A percentile compares a stretch with the other conserved stretches of the same genome.
These are phyloP conservation scores for Fragaria nilgerrensis DNA, from an alignment of 306 rosid genomes.

Conservation along the genomic window DNA sequence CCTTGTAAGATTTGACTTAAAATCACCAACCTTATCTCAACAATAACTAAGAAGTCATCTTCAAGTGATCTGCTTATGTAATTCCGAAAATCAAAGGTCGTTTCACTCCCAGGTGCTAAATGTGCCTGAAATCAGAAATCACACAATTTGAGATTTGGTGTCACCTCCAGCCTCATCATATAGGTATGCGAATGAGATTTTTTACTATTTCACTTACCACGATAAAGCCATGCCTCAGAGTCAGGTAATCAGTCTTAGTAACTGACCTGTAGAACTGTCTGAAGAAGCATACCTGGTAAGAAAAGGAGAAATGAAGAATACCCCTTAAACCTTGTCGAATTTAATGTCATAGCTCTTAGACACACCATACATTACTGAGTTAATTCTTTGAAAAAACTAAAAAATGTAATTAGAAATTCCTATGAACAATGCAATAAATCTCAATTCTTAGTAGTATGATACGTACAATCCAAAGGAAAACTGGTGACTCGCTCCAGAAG, in stretches of 20 bases:
- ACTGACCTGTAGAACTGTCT: constrained; percentile 76
- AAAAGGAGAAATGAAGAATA: background rate
- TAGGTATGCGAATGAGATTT: background rate
- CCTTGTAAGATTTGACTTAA: background rate
- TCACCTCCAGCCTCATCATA: background rate
- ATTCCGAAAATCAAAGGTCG: constrained; percentile 65
- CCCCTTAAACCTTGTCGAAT: background rate
- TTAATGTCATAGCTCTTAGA: background rate
- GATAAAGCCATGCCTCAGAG: constrained; percentile 83
- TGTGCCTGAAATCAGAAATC: constrained; percentile 61
- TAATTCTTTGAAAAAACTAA: background rate
- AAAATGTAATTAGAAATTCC: background rate
- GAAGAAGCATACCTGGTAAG: constrained; percentile 69
- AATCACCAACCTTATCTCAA: constrained; percentile 63
- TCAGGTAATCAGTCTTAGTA: constrained; percentile 63
- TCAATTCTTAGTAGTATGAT: background rate
- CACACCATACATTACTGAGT: background rate
- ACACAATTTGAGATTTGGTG: background rate
- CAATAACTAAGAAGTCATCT: constrained; percentile 77
- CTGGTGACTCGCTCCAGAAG: constrained; percentile 52
- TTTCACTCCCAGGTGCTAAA: constrained; percentile 57
- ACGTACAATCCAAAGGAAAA: constrained; percentile 65
- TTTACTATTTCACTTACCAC: constrained; percentile 40
- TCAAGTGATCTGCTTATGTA: constrained; percentile 81
- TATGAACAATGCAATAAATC: background rate